Base-by-base conservation (phyloP, 306 rosid genomes). In the Cicer chorassanicum region DNA sequence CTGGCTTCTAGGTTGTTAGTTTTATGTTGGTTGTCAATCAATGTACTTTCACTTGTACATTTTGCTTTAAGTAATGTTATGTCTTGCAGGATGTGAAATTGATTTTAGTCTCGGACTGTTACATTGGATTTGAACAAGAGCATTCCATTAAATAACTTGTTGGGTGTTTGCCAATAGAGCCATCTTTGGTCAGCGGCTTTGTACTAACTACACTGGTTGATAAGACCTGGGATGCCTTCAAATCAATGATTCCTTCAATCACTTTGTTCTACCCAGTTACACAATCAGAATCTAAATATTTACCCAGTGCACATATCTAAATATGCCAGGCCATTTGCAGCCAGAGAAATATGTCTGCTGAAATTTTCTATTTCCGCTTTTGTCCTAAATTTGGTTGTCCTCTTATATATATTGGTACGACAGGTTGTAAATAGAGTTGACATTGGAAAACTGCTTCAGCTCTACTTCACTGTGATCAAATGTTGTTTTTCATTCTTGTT, bases 51-150 rank as follows among this genome's bases (percentile, higher is more conserved):
- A 39, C 57, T 50, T 61, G 24, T 45, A 51, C 15, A 8, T 43
- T 49, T 56, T 45, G 19, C 55, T 42, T 48, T 24, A 29, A 39
- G 24, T 7, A 3, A 12, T 13, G 39, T 14, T 41, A 63, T 80
- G 67, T 9, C 44, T 84, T 78, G 34, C 93, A 88, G 96, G 97
- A 83, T 40, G 60, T 90, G 85, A 91, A 88, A 84, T 63, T 94
- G 85, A 77, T 85, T 61, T 59, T 92, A 62, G 88, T 94, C 70
- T 94, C 98, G 2, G 98, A 94, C 88, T 94, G 95, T 76, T 94
- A 94, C 83, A n/a, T 94, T 74, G 92, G 92, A 48, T 94, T 88
- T 12, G 91, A 91, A 49, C 96, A 86, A 88, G 96, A 88, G 77
- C 88, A 88, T 80, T 80, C 91, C 56, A 68, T 92, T 81, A 83